Conservation (phyloP, 495 filamentous ascomycete species). For the Penicillium coprophilum region DNA sequence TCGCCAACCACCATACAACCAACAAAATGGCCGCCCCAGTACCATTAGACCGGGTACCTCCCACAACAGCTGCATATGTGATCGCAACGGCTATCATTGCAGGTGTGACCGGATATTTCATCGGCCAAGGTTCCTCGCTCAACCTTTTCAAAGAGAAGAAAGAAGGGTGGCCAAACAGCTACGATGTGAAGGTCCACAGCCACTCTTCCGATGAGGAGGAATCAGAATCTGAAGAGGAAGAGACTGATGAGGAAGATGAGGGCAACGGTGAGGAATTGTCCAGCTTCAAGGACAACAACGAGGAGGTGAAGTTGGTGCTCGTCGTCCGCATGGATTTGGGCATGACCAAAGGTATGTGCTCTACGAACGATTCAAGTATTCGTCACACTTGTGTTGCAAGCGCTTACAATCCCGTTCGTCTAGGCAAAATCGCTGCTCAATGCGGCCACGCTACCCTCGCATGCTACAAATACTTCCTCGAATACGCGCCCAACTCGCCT, state of each 20-base stretch:
- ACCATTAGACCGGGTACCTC: conserved; percentile 37
- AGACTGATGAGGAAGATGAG: conserved; percentile 39
- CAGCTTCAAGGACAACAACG: conserved; percentile 52
- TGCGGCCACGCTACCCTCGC: conserved; percentile 93
- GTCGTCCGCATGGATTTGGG: conserved; percentile 91
- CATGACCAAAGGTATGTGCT: conserved; percentile 83
- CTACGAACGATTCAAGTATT: neutral
- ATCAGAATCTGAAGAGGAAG: conserved; percentile 30
- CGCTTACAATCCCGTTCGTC: conserved; percentile 1
- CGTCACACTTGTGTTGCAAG: conserved; percentile 1
- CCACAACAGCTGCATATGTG: conserved; percentile 52
- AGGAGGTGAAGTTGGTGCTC: conserved; percentile 92
- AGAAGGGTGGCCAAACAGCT: conserved; percentile 52
- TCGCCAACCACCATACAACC: conserved; percentile 1
- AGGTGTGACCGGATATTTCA: conserved; percentile 65
- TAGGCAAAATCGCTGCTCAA: conserved; percentile 97
- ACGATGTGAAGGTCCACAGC: conserved; percentile 49
- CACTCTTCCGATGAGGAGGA: conserved; percentile 49
- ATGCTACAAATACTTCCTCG: conserved; percentile 82
- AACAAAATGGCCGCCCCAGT: conserved; percentile 42
- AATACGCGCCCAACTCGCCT: conserved; percentile 54
- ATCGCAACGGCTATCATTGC: conserved; percentile 65
- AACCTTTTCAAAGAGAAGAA: conserved; percentile 46
- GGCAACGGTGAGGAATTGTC: conserved; percentile 44
- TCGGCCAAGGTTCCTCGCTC: conserved; percentile 52